phyloP scores from a whole-genome alignment of 305 asterid genomes.

The Rubia peregrina region DNA sequence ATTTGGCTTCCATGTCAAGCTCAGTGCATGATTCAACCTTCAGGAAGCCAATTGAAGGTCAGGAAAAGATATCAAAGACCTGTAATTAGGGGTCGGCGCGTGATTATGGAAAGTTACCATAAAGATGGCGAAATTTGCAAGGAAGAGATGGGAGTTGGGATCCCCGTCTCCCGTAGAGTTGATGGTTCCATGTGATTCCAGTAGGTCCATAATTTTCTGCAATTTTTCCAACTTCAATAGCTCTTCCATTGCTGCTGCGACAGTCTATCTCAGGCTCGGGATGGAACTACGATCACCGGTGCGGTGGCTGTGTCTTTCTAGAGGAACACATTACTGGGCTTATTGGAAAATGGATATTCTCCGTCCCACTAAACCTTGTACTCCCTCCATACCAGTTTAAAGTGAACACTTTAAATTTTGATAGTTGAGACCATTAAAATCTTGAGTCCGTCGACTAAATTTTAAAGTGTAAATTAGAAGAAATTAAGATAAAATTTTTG shows the following conservation, averaged over 20 bases:
- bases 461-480: no score
- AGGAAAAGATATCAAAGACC: neutral
- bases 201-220: conserved; percentile 40
- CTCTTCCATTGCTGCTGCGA: conserved; percentile 51
- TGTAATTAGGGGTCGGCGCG: neutral
- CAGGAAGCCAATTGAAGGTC: conserved; percentile 22
- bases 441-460: no score
- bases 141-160: conserved; percentile 55
- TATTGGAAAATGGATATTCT: no score
- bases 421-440: no score
- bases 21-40: conserved; percentile 51
- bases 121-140: conserved; percentile 52
- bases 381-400: no score
- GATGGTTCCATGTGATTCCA: conserved; percentile 44
- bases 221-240: conserved; percentile 54
- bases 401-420: no score
- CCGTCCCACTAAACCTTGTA: no score
- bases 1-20: conserved; percentile 46
- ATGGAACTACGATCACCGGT: no score
- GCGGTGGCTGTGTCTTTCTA: no score
- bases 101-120: conserved; percentile 30
- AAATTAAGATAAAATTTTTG: no score
- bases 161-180: conserved; percentile 28
- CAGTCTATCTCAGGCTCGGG: neutral
- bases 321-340: no score